These are phyloP conservation scores for Ogataea thermomethanolica DNA, from an alignment of 805 yeast genomes.

Conservation along the genomic window DNA sequence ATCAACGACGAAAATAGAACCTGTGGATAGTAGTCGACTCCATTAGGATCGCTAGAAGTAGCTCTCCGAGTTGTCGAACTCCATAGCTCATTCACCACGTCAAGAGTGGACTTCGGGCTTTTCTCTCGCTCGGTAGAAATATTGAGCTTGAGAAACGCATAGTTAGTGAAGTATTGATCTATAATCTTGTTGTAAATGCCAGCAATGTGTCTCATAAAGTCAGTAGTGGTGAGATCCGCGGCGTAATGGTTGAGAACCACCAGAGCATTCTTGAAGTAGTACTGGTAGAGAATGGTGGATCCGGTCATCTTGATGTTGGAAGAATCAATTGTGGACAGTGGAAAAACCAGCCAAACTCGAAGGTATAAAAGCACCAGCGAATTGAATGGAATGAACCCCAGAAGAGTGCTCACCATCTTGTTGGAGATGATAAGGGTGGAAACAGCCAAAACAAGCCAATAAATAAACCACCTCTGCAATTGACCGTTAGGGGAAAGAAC, in stretches of 20 bases:
- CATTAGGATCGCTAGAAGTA: not conserved
- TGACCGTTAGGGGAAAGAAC: constrained; percentile 8
- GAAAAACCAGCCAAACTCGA: constrained; percentile 59
- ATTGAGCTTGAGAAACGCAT: constrained; percentile 12
- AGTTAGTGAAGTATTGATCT: constrained; percentile 12
- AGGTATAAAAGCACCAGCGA: constrained; percentile 44
- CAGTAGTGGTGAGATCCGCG: constrained; percentile 15
- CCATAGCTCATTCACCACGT: constrained; percentile 13
- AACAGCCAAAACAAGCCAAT: constrained; percentile 64
- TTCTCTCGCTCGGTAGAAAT: constrained; percentile 3
- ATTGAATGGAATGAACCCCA: constrained; percentile 52
- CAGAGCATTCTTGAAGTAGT: constrained; percentile 52
- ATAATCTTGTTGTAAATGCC: constrained; percentile 16
- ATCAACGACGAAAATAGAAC: constrained; percentile 16
- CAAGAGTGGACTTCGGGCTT: not conserved
- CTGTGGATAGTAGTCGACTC: constrained; percentile 9
- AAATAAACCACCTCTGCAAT: constrained; percentile 41
- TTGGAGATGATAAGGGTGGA: constrained; percentile 19
- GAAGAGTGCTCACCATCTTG: constrained; percentile 36
- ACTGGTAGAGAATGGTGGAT: constrained; percentile 45
- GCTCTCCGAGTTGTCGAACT: constrained; percentile 3
- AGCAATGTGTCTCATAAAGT: constrained; percentile 2
- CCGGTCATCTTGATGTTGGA: constrained; percentile 42
- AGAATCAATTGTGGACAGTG: constrained; percentile 28
- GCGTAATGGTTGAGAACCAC: constrained; percentile 30